A percentile compares a stretch with the other conserved stretches of the same genome.
Conservation (phyloP, 768 basidiomycete species). For the Mycena indigotica region DNA sequence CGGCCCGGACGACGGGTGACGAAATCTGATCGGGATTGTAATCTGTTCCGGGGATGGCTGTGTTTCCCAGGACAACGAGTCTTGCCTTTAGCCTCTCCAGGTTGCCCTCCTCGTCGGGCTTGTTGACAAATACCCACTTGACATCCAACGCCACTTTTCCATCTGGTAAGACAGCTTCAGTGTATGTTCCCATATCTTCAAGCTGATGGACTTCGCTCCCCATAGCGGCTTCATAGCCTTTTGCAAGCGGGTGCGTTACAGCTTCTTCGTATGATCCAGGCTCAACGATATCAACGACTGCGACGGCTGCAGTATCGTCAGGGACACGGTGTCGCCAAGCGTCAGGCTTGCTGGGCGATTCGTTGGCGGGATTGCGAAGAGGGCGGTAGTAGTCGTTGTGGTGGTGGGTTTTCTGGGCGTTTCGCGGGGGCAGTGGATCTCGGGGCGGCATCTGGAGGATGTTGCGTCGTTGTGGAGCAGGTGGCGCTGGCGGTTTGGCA, state of each 20-base stretch:
- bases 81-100: constrained; percentile 27
- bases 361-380: background rate
- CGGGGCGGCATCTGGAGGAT: background rate
- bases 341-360: background rate
- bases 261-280: constrained; percentile 7
- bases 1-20: background rate
- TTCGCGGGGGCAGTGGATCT: background rate
- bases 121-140: constrained; percentile 30
- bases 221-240: constrained; percentile 31
- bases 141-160: constrained; percentile 10
- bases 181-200: constrained; percentile 33
- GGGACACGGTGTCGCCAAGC: background rate
- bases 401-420: background rate
- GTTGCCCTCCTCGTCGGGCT: constrained; percentile 28
- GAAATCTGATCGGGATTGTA: constrained; percentile 1
- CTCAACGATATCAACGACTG: background rate
- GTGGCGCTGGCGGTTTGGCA: background rate
- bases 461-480: background rate
- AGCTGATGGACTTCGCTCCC: constrained; percentile 30
- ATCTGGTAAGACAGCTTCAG: constrained; percentile 26
- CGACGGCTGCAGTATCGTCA: background rate
- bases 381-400: background rate
- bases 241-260: constrained; percentile 13
- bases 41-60: background rate
- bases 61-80: background rate